Evolutionary conservation across 169 alveolate genomes (phyloP).

Genomic region (Plasmodium vivax): DNA sequence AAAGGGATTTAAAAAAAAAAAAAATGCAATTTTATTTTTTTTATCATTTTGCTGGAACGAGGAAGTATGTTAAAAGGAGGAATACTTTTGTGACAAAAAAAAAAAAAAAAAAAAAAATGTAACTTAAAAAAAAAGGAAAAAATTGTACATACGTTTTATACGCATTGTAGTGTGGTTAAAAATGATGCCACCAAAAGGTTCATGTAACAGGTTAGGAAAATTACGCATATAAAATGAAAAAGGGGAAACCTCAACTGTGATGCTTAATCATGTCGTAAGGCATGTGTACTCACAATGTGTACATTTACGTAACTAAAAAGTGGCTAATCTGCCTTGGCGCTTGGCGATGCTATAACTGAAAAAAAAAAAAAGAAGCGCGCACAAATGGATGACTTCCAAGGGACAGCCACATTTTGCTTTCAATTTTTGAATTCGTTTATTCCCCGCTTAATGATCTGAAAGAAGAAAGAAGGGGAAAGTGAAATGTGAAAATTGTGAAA

Average conservation of each 20-base stretch:
- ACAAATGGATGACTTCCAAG: background rate
- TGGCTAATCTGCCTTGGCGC: background rate
- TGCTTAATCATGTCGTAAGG: background rate
- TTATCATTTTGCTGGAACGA: background rate
- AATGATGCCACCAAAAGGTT: background rate
- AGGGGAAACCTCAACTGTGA: background rate
- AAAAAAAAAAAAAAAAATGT: background rate
- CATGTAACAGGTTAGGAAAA: background rate
- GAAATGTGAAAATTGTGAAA: constrained; percentile 10
- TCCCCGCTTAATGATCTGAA: constrained; percentile 68
- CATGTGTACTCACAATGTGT: background rate
- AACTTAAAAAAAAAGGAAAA: background rate
- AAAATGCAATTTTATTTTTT: background rate
- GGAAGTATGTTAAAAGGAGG: constrained; percentile 4
- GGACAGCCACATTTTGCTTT: background rate
- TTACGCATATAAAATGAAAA: background rate
- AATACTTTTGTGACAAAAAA: background rate
- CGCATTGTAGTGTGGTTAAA: background rate
- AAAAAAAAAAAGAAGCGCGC: background rate
- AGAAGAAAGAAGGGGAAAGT: background rate
- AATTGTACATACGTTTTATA: background rate
- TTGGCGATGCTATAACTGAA: constrained; percentile 1
- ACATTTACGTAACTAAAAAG: background rate
- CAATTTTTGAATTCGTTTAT: constrained; percentile 58
- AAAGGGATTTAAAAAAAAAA: background rate